Conservation (phyloP, 2,329 filamentous ascomycete species). For the Fusarium camptoceras region DNA sequence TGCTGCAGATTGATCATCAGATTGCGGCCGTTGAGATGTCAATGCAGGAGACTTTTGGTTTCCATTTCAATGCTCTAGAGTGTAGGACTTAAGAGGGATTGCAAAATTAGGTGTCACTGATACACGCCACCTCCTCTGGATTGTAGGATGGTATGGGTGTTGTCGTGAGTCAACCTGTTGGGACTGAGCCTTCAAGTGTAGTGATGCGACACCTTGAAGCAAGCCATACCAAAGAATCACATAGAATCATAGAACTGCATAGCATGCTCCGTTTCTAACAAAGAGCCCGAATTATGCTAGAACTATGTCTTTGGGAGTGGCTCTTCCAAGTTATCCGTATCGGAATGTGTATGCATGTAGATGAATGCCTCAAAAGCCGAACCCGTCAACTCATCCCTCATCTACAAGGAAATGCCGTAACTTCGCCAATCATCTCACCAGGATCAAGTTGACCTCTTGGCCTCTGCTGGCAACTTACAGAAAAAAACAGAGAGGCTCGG, state of each 20-base stretch:
- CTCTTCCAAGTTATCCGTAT: not conserved
- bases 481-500: not conserved
- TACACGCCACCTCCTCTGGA: not conserved
- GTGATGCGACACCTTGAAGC: not conserved
- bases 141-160: not conserved
- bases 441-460: not conserved
- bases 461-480: not conserved
- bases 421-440: not conserved
- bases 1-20: not conserved
- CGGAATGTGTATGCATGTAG: not conserved
- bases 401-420: not conserved
- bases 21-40: not conserved
- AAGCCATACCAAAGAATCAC: not conserved
- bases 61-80: not conserved
- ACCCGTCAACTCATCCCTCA: not conserved
- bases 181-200: conserved; percentile 4
- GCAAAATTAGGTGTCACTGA: not conserved
- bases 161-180: not conserved
- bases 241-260: not conserved
- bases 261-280: not conserved
- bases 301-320: not conserved
- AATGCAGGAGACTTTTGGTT: not conserved
- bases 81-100: not conserved
- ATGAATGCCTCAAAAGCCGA: not conserved
- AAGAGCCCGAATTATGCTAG: not conserved